These are phyloP conservation scores for Carex scoparia DNA, from an alignment of 176 grass and related monocot species.

Conservation along the genomic window DNA sequence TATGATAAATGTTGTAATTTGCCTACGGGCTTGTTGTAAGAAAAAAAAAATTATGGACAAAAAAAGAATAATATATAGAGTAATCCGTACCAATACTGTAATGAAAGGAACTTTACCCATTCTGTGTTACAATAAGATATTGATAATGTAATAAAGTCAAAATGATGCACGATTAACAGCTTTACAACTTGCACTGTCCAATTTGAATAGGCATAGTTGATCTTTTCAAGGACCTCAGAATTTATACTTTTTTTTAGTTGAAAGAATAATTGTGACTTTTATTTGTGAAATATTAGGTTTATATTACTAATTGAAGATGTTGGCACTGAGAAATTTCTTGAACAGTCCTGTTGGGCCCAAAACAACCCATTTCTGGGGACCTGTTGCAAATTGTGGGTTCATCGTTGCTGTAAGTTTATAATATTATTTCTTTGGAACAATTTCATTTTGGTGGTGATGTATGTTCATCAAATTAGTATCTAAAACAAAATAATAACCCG, in stretches of 20 bases:
- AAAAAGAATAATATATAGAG: not conserved
- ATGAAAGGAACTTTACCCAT: not conserved
- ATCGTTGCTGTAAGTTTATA: constrained; percentile 49
- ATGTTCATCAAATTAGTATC: not conserved
- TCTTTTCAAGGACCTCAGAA: not conserved
- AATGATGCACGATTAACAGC: not conserved
- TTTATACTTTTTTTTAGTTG: not conserved
- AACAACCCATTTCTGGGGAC: constrained; percentile 83
- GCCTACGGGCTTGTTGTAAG: too few species aligned
- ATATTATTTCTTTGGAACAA: not conserved
- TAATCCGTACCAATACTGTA: not conserved
- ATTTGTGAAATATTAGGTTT: constrained; percentile 12
- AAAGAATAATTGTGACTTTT: not conserved
- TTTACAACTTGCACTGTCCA: not conserved
- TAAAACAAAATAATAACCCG: not conserved
- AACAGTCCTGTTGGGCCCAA: constrained; percentile 81
- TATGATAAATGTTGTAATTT: too few species aligned
- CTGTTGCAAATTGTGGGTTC: constrained; percentile 69
- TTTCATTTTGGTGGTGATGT: not conserved
- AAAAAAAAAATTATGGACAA: not conserved
- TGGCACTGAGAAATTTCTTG: constrained; percentile 41
- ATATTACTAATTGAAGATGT: constrained; percentile 22
- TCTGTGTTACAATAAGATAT: not conserved
- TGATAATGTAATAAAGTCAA: not conserved
- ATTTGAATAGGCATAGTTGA: not conserved